Conservation (phyloP, 108 stramenopile species). For the Nitzschia sp. region DNA sequence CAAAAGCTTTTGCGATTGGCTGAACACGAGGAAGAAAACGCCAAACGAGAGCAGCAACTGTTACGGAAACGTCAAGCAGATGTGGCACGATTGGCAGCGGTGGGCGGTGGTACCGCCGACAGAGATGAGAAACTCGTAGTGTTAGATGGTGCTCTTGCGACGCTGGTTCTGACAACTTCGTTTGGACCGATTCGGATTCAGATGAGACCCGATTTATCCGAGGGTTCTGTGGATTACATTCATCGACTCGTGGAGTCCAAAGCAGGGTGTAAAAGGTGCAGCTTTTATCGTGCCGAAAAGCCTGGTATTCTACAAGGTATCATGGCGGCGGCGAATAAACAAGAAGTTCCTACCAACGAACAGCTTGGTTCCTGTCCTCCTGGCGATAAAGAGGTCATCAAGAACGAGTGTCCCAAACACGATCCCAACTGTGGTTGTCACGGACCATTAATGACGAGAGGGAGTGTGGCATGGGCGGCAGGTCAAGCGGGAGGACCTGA, state of each 20-base stretch:
- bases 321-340: slow-evolving; percentile 26
- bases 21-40: not conserved
- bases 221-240: slow-evolving; percentile 62
- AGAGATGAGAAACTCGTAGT: not conserved
- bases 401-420: slow-evolving; percentile 55
- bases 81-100: slow-evolving; percentile 2
- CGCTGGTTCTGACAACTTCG: slow-evolving; percentile 22
- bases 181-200: slow-evolving; percentile 56
- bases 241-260: slow-evolving; percentile 37
- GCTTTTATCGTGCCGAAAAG: slow-evolving; percentile 76
- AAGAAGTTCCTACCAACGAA: slow-evolving; percentile 17
- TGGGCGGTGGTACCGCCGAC: not conserved
- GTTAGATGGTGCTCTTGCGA: not conserved
- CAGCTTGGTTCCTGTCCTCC: slow-evolving; percentile 56
- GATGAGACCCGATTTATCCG: slow-evolving; percentile 54
- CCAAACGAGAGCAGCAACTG: not conserved
- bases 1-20: not conserved
- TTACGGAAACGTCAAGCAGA: not conserved
- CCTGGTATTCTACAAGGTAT: slow-evolving; percentile 72
- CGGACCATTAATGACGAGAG: slow-evolving; percentile 71
- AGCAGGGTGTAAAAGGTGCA: slow-evolving; percentile 56
- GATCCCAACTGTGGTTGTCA: slow-evolving; percentile 75
- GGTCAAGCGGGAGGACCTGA: slow-evolving; percentile 66
- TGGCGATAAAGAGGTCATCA: slow-evolving; percentile 18
- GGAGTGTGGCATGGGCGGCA: slow-evolving; percentile 81